Base-by-base conservation (phyloP, 164 flowering plant species). In the Cinnamomum chago region DNA sequence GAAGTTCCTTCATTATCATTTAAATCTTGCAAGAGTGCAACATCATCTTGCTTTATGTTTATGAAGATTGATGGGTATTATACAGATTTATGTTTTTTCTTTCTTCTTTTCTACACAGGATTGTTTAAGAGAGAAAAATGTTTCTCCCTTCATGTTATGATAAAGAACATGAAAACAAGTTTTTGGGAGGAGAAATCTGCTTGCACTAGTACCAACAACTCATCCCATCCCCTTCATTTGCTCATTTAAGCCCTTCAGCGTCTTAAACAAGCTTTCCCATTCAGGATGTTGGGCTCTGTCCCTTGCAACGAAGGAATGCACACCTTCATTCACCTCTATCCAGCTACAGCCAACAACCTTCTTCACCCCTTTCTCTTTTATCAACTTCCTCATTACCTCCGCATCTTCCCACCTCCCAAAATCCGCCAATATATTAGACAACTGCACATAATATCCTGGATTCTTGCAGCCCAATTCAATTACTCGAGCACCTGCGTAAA, bases 371-470 rank as follows among this genome's bases (percentile, higher is more conserved):
- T 23, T 74, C 65, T 65, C 80, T 40, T 35, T 65, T 80, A 82
- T 79, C 73, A 33, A n/a, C 78, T 72, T 82, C 81, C 84, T 76
- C 71, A 79, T 65, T 58, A 5, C 52, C 78, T 79, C 82, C 60
- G 74, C 84, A 35, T 79, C 82, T 72, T 70, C 78, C 84, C 84
- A 82, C 64, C 64, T 82, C 50, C 75, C 76, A 52, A 52, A 82
- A 68, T 72, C 78, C 2, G 78, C 84, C 58, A 74, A 72, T 62
- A 82, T 73, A 72, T 82, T 82, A 5, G 84, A 82, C 50, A 79
- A 60, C 68, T 79, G 23, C 18, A 75, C 80, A 60, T 82, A 77
- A n/a, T 78, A 69, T 23, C 84, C 84, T 13, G 82, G 76, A 55
- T 79, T 76, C 65, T 65, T 68, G 51, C 82, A 72, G 22, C 76